A percentile compares a stretch with the other conserved stretches of the same genome.
These are phyloP conservation scores for Arthrobotrys conoides DNA, from an alignment of 2,329 filamentous ascomycete genomes.

Conservation along the genomic window DNA sequence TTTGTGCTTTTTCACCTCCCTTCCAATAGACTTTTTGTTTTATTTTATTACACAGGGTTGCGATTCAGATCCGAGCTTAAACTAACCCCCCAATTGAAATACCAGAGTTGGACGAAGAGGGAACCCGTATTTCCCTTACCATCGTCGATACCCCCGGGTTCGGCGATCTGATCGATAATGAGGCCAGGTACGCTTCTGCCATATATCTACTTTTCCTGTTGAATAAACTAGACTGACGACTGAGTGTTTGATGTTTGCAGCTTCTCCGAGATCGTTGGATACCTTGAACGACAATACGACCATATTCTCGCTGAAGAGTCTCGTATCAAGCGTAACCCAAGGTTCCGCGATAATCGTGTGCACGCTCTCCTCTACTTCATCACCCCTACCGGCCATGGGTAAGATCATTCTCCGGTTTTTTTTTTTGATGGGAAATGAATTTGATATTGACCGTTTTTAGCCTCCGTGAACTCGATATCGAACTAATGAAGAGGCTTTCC, in stretches of 20 bases:
- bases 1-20: constrained; percentile 44
- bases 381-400: constrained; percentile 96
- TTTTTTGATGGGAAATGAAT: background rate
- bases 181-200: constrained; percentile 80
- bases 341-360: constrained; percentile 98
- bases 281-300: constrained; percentile 99
- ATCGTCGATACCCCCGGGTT: constrained; percentile 99
- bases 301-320: constrained; percentile 99
- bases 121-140: constrained; percentile 96
- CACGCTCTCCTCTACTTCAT: constrained; percentile 99
- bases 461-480: constrained; percentile 98
- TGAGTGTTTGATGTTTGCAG: constrained; percentile 69
- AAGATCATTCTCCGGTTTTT: constrained; percentile 61
- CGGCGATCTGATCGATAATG: constrained; percentile 98
- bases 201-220: background rate
- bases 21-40: constrained; percentile 3
- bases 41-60: constrained; percentile 25
- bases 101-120: constrained; percentile 94
- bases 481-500: constrained; percentile 99
- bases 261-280: constrained; percentile 97
- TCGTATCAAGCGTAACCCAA: constrained; percentile 99
- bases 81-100: constrained; percentile 57
- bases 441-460: constrained; percentile 68
- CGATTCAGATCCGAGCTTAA: constrained; percentile 28
- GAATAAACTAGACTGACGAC: constrained; percentile 1